Base-by-base conservation (phyloP, 139 green algal species). In the Picochlorum sp. region DNA sequence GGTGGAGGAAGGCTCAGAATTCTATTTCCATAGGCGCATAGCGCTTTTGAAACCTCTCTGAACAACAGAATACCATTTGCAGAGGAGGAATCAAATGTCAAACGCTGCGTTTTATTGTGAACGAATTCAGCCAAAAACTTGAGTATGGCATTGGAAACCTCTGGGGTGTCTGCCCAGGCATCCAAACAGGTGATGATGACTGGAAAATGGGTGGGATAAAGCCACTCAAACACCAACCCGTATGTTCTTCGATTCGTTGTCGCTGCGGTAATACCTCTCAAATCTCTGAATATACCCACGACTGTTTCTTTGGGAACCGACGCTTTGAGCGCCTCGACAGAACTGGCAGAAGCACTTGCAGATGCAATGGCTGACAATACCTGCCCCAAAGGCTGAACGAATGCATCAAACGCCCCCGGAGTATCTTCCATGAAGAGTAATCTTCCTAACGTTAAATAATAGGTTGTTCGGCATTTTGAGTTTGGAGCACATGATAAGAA, bases 71-170 rank as follows among this genome's bases (percentile, higher is more conserved):
- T 98, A 61, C 93, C 93, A 69, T 96, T 97, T 3, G 91, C 86
- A 3, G 85, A 95, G 51, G 82, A 95, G n/a, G 80, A 73, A 66
- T 97, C 93, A 57, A 98, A 98, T 4, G 87, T 90, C 7, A 97
- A 73, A n/a, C 93, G 78, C 69, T 96, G 88, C 65, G 84, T 92
- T 76, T 96, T 96, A 84, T 99, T 98, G 68, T 92, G 84, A 45
- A 89, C 90, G 72, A 98, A 96, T 74, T 98, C 93, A 0, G 80
- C 81, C 57, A 97, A 77, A 74, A 99, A 98, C 67, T 98, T 99
- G 54, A 99, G 83, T 66, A 98, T 70, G 1, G 92, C 87, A 2
- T 85, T 94, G 16, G 87, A 90, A 14, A 97, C 85, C 2, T 78
- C 81, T 8, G 70, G 91, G 56, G 60, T 62, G 72, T 94, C 89